Evolutionary conservation across 2,329 filamentous ascomycete genomes (phyloP).

Genomic region (Colletotrichum lindemuthianum): DNA sequence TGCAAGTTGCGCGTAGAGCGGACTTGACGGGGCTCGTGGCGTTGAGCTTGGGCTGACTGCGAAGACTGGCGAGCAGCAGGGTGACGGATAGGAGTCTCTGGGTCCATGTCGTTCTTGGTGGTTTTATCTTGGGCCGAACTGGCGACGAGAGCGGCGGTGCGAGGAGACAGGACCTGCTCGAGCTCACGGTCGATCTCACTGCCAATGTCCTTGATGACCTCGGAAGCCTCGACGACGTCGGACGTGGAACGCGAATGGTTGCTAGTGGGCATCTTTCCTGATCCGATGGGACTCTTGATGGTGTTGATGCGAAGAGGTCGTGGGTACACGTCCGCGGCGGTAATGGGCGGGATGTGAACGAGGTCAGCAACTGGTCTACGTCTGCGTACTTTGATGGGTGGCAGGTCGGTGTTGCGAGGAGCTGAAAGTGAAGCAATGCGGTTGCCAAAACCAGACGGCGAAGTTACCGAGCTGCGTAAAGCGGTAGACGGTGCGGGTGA

Average conservation of each 20-base stretch:
- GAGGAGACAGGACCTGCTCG: constrained; percentile 23
- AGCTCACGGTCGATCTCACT: constrained; percentile 29
- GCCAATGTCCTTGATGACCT: constrained; percentile 29
- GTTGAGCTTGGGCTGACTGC: too few relatives aligned
- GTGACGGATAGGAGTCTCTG: constrained; percentile 26
- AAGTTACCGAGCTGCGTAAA: constrained; percentile 3
- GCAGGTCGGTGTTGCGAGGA: constrained; percentile 9
- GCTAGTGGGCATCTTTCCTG: background rate
- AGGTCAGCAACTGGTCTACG: constrained; percentile 20
- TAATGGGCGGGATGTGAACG: constrained; percentile 11
- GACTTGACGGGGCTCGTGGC: constrained; percentile 1
- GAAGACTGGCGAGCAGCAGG: background rate
- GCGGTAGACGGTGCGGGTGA: background rate
- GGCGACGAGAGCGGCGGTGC: background rate
- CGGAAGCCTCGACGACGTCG: constrained; percentile 17
- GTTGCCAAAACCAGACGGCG: background rate
- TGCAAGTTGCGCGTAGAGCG: constrained; percentile 15
- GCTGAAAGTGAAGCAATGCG: background rate
- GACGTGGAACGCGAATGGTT: background rate
- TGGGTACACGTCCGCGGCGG: constrained; percentile 23
- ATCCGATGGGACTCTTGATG: constrained; percentile 23
- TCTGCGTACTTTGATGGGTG: constrained; percentile 22
- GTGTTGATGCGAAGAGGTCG: constrained; percentile 22
- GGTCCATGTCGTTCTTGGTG: background rate
- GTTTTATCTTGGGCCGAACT: background rate